Conservation (phyloP, 352 stramenopile genomes). For the Phytophthora pseudosyringae region DNA sequence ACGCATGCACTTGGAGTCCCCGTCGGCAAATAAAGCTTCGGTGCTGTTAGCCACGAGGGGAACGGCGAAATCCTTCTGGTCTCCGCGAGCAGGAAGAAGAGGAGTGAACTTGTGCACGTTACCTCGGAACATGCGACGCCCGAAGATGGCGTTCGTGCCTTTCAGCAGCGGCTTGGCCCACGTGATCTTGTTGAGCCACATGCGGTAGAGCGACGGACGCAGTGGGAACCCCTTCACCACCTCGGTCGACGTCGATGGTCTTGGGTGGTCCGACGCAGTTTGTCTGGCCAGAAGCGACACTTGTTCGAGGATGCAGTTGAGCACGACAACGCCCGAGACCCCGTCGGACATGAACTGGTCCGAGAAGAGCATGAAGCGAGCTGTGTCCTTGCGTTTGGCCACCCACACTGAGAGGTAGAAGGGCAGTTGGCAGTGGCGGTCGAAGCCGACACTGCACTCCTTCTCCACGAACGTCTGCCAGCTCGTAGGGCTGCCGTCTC, state of each 20-base stretch:
- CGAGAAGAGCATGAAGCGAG: constrained; percentile 49
- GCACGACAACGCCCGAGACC: constrained; percentile 40
- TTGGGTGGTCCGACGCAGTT: constrained; percentile 1
- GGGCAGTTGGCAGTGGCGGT: constrained; percentile 44
- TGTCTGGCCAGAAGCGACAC: constrained; percentile 29
- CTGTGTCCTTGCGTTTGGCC: constrained; percentile 27
- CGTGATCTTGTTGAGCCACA: constrained; percentile 35
- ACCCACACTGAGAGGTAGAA: constrained; percentile 50
- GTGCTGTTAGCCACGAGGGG: constrained; percentile 37
- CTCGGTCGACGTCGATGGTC: not conserved
- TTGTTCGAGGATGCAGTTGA: constrained; percentile 52
- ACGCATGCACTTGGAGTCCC: constrained; percentile 38
- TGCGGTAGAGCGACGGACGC: constrained; percentile 39
- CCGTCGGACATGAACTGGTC: constrained; percentile 60
- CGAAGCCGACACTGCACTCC: constrained; percentile 48
- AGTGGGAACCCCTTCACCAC: constrained; percentile 31
- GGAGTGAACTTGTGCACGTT: constrained; percentile 36
- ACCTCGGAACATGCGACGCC: constrained; percentile 27
- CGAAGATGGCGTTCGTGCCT: constrained; percentile 34
- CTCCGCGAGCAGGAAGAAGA: constrained; percentile 24
- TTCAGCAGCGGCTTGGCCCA: constrained; percentile 35
- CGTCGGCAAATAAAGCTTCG: constrained; percentile 49
- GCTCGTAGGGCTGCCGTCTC: constrained; percentile 32
- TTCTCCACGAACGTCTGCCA: constrained; percentile 55
- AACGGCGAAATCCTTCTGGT: constrained; percentile 44